These are phyloP conservation scores for Ampelomyces quisqualis DNA, from an alignment of 2,329 filamentous ascomycete species.

Conservation along the genomic window DNA sequence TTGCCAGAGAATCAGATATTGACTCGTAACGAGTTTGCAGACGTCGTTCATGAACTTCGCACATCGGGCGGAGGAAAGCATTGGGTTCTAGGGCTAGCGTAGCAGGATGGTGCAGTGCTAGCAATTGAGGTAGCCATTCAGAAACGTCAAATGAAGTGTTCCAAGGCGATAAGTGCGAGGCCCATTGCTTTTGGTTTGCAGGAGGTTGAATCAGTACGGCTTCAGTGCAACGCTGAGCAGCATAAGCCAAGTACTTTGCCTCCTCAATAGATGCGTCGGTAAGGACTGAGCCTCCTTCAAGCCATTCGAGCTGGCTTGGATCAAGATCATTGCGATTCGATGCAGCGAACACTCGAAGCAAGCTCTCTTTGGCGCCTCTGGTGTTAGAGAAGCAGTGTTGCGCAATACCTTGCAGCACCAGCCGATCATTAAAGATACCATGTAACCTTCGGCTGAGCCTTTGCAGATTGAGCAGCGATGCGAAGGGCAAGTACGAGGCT, in stretches of 20 bases:
- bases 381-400: background rate
- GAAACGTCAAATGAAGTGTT: slow-evolving; percentile 3
- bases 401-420: background rate
- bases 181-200: background rate
- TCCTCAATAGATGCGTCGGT: background rate
- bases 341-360: background rate
- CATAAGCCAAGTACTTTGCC: background rate
- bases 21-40: too few relatives aligned
- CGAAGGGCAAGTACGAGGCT: background rate
- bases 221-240: background rate
- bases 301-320: background rate
- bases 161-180: background rate
- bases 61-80: slow-evolving; percentile 6
- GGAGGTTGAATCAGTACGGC: background rate
- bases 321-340: background rate
- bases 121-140: slow-evolving; percentile 25
- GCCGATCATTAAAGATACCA: background rate
- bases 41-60: slow-evolving; percentile 1
- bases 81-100: slow-evolving; percentile 10
- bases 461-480: background rate
- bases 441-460: background rate
- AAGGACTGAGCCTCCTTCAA: background rate
- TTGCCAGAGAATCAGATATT: too few relatives aligned
- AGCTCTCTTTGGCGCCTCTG: too few relatives aligned
- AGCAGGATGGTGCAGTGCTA: slow-evolving; percentile 20